Evolutionary conservation across 768 basidiomycete genomes (phyloP).

Genomic region (Paxillus rubicundulus): DNA sequence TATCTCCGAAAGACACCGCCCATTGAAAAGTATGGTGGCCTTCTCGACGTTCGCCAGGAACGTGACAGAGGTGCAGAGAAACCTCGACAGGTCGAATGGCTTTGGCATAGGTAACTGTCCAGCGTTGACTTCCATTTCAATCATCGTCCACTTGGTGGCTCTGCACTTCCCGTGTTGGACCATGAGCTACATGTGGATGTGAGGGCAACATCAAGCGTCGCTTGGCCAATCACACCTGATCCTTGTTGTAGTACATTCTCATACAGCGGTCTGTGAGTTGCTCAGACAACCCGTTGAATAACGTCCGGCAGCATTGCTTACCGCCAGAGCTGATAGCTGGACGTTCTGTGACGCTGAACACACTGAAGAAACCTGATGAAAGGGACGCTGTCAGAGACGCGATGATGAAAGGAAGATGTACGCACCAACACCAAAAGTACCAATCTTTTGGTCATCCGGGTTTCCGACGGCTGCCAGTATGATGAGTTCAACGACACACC

Average conservation of each 20-base stretch:
- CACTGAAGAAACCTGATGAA: slow-evolving; percentile 23
- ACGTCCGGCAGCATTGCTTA: not conserved
- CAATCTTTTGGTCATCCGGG: slow-evolving; percentile 52
- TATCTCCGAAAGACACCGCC: not conserved
- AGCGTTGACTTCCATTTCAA: slow-evolving; percentile 46
- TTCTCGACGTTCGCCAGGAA: slow-evolving; percentile 43
- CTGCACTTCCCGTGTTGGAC: not conserved
- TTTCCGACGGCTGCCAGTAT: slow-evolving; percentile 43
- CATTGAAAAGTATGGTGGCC: slow-evolving; percentile 7
- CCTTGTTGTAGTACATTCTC: slow-evolving; percentile 5
- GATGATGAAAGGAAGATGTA: not conserved
- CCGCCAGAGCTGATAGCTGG: slow-evolving; percentile 26
- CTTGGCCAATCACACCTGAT: slow-evolving; percentile 6
- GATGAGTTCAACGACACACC: not conserved
- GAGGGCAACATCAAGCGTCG: not conserved
- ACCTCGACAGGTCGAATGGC: slow-evolving; percentile 45
- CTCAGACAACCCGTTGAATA: not conserved
- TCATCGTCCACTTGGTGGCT: slow-evolving; percentile 37
- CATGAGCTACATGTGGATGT: not conserved
- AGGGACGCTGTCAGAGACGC: not conserved
- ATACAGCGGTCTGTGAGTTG: not conserved
- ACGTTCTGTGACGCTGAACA: slow-evolving; percentile 30
- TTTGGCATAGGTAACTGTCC: slow-evolving; percentile 38
- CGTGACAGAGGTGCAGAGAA: slow-evolving; percentile 46
- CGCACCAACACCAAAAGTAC: slow-evolving; percentile 40